phyloP scores from a whole-genome alignment of 352 stramenopile genomes.

The Globisporangium recalcitrans region DNA sequence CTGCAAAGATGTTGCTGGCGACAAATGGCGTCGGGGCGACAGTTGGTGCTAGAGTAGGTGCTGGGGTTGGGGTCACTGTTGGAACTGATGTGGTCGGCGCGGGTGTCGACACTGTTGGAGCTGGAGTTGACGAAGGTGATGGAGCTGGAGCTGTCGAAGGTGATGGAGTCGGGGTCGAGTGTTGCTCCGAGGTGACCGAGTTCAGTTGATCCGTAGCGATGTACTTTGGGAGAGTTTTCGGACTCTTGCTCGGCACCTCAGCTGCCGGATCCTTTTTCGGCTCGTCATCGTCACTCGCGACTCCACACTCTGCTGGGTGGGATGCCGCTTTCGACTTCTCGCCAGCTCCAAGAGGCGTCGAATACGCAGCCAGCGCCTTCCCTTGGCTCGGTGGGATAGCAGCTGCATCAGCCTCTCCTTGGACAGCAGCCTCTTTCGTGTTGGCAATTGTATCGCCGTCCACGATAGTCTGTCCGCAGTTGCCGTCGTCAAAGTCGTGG shows the following conservation, averaged over 20 bases:
- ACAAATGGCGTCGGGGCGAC: not conserved
- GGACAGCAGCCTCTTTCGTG: slow-evolving; percentile 26
- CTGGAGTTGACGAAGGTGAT: not conserved
- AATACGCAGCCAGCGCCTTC: not conserved
- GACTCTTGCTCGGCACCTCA: not conserved
- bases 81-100: not conserved
- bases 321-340: not conserved
- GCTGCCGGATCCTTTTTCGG: not conserved
- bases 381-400: not conserved
- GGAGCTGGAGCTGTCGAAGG: not conserved
- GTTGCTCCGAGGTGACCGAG: not conserved
- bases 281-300: not conserved
- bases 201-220: not conserved
- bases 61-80: slow-evolving; percentile 2
- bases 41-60: not conserved
- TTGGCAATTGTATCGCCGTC: slow-evolving; percentile 29
- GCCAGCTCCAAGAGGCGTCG: not conserved
- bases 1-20: slow-evolving; percentile 2
- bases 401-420: not conserved
- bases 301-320: not conserved
- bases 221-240: not conserved
- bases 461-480: not conserved
- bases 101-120: not conserved
- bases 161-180: not conserved
- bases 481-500: slow-evolving; percentile 24